phyloP scores from a whole-genome alignment of 148 eudicot genomes.

The Rhododendron simsii region DNA sequence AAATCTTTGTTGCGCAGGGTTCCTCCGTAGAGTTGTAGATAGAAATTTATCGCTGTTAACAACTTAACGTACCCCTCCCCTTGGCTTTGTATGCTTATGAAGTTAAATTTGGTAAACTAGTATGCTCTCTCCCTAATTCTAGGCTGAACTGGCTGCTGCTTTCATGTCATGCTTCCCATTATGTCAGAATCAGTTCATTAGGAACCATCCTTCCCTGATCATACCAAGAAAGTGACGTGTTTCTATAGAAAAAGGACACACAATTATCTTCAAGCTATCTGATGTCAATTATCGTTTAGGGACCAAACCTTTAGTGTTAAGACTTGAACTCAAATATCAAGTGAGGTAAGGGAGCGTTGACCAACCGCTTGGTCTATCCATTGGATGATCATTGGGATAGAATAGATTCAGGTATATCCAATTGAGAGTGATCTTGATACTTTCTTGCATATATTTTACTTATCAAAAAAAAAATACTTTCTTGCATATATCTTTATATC shows the following conservation, averaged over 20 bases:
- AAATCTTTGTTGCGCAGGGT: not conserved
- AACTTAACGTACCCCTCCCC: too few relatives aligned
- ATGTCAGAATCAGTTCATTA: not conserved
- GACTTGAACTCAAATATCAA: not conserved
- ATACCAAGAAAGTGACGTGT: not conserved
- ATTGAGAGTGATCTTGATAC: not conserved
- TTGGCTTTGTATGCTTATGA: not conserved
- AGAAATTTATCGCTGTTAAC: not conserved
- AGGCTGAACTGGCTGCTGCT: not conserved
- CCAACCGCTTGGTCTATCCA: not conserved
- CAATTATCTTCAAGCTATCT: not conserved
- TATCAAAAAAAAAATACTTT: too few relatives aligned
- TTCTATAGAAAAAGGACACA: not conserved
- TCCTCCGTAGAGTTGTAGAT: not conserved
- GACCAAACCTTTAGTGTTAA: not conserved
- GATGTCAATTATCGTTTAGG: not conserved
- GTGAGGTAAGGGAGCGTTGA: not conserved
- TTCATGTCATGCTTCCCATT: not conserved
- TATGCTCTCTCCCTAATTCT: not conserved
- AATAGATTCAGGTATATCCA: not conserved
- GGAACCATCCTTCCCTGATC: not conserved
- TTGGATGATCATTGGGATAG: not conserved
- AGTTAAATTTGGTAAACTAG: not conserved
- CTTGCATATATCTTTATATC: too few relatives aligned
- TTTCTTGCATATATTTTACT: not conserved